These are phyloP conservation scores for Phoenix dactylifera DNA, from an alignment of 176 grass and related monocot species.

Conservation along the genomic window DNA sequence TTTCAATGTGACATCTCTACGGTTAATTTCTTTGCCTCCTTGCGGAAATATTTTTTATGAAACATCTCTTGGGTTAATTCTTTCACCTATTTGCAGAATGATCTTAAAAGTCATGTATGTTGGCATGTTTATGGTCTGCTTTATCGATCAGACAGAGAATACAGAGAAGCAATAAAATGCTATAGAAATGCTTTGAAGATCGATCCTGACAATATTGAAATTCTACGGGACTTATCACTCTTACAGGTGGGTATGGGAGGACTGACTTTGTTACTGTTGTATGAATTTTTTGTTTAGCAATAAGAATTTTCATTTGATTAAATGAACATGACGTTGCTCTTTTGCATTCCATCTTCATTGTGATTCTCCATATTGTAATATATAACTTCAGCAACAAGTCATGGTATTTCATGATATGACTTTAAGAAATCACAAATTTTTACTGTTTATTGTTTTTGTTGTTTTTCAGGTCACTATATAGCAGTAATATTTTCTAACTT, in stretches of 20 bases:
- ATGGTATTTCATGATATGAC: too few relatives aligned
- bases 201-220: constrained; percentile 99
- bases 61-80: constrained; percentile 4
- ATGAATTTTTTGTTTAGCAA: not conserved
- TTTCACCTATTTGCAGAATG: constrained; percentile 43
- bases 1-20: not conserved
- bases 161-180: constrained; percentile 99
- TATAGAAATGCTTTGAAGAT: constrained; percentile 99
- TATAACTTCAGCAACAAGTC: too few relatives aligned
- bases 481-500: too few relatives aligned
- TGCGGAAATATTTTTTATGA: not conserved
- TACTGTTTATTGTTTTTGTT: too few relatives aligned
- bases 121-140: constrained; percentile 99
- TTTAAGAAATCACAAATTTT: too few relatives aligned
- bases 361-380: too few relatives aligned
- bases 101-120: constrained; percentile 99
- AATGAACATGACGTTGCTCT: too few relatives aligned
- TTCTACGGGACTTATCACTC: constrained; percentile 89
- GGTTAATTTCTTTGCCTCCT: not conserved
- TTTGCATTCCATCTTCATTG: too few relatives aligned
- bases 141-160: constrained; percentile 95
- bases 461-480: too few relatives aligned
- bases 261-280: not conserved
- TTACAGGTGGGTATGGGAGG: constrained; percentile 60
- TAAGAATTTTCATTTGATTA: too few relatives aligned